phyloP scores from a whole-genome alignment of 305 asterid species.

The Fraxinus angustifolia region DNA sequence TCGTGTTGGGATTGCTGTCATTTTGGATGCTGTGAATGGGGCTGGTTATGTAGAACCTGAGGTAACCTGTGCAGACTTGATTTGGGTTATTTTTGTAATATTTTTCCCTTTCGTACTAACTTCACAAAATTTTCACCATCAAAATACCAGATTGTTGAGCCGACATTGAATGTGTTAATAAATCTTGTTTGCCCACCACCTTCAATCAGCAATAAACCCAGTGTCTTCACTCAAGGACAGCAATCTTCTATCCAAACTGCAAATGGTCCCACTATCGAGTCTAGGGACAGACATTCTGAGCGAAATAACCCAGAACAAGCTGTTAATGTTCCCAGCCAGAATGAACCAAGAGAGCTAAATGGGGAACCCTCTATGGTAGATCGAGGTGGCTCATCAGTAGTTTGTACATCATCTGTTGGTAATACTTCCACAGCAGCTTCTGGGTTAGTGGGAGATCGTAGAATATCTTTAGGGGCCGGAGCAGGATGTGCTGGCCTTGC shows the following conservation, averaged over 20 bases:
- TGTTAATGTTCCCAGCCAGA: conserved; percentile 40
- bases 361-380: conserved; percentile 65
- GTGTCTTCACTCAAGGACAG: conserved; percentile 61
- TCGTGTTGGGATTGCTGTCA: conserved; percentile 92
- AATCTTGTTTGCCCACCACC: conserved; percentile 99
- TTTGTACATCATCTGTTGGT: conserved; percentile 39
- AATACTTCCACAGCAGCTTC: conserved; percentile 59
- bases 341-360: conserved; percentile 63
- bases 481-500: conserved; percentile 97
- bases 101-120: background rate
- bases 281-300: conserved; percentile 27
- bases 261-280: conserved; percentile 35
- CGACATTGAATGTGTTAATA: conserved; percentile 79
- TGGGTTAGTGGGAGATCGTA: conserved; percentile 95
- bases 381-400: conserved; percentile 46
- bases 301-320: conserved; percentile 47
- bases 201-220: conserved; percentile 89
- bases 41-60: conserved; percentile 94
- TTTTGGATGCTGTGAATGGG: conserved; percentile 91
- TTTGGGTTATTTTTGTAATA: background rate
- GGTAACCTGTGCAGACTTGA: conserved; percentile 37
- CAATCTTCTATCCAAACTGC: conserved; percentile 55
- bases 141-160: conserved; percentile 72
- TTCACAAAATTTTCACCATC: conserved; percentile 3
- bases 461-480: conserved; percentile 86